Conservation (phyloP, 192 early-diverging fungal species). For the Dimargaris verticillata region DNA sequence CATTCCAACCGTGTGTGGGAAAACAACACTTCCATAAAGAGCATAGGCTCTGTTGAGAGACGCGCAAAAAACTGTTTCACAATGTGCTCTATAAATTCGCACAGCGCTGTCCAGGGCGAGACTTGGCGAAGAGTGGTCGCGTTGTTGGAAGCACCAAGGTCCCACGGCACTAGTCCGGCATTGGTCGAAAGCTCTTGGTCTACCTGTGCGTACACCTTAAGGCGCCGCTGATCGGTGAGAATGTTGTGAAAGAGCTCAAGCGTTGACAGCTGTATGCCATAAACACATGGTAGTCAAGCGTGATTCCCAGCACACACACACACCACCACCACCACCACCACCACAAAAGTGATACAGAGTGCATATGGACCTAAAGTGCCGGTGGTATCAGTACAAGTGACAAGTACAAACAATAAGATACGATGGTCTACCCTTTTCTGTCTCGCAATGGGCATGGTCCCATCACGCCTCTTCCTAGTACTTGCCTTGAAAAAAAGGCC, state of each 20-base stretch:
- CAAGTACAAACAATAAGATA: neutral
- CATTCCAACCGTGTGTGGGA: neutral
- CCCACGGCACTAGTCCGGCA: neutral
- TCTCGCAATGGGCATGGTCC: neutral
- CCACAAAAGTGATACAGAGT: neutral
- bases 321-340: neutral
- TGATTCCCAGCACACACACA: neutral
- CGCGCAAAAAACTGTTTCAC: neutral
- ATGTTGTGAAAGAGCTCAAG: constrained; percentile 7
- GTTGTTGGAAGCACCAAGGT: neutral
- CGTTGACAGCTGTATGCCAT: neutral
- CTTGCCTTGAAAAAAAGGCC: constrained; percentile 9
- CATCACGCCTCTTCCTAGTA: neutral
- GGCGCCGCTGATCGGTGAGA: neutral
- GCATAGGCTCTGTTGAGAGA: neutral
- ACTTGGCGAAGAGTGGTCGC: neutral
- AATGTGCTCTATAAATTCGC: neutral
- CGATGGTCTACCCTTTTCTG: neutral
- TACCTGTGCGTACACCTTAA: neutral
- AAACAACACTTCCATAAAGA: constrained; percentile 2
- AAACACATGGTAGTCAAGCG: neutral
- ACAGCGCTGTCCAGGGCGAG: constrained; percentile 5
- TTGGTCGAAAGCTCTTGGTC: neutral
- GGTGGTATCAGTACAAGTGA: neutral
- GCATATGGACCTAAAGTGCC: neutral